These are phyloP conservation scores for Vaccinium macrocarpon DNA, from an alignment of 148 eudicot genomes.

Conservation along the genomic window DNA sequence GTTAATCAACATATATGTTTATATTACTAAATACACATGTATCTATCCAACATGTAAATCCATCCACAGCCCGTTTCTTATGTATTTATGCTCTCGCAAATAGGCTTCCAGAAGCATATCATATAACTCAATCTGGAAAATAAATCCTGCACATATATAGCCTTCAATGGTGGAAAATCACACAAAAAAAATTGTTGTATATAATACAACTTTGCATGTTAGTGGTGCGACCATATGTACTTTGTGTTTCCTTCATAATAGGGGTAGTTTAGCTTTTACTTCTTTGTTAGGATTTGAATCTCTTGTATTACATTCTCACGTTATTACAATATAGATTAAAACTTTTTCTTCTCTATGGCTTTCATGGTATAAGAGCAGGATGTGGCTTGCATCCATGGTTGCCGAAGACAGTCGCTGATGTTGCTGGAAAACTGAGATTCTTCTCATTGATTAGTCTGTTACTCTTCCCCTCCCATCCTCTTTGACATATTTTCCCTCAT, in stretches of 20 bases:
- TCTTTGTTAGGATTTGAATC: not conserved
- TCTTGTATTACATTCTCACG: not conserved
- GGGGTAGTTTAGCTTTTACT: not conserved
- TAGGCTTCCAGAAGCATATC: not conserved
- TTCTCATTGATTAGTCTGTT: not conserved
- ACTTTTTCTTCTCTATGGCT: not conserved
- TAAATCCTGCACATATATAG: not conserved
- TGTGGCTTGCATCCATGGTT: not conserved
- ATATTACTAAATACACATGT: not conserved
- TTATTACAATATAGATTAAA: too few relatives aligned
- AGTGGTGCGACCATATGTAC: not conserved
- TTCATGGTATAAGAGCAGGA: not conserved
- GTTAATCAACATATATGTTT: not conserved
- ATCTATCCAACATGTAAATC: not conserved
- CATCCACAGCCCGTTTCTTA: not conserved
- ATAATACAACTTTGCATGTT: not conserved
- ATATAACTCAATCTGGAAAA: constrained; percentile 1
- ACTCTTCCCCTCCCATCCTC: too few relatives aligned
- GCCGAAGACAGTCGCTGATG: not conserved
- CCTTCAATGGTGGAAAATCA: not conserved
- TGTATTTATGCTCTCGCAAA: not conserved
- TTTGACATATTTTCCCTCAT: too few relatives aligned
- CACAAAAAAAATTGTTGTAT: not conserved
- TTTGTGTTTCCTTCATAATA: not conserved
- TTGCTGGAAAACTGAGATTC: not conserved